phyloP scores from a whole-genome alignment of 2,329 filamentous ascomycete genomes.

The Amauroascus verrucosus region DNA sequence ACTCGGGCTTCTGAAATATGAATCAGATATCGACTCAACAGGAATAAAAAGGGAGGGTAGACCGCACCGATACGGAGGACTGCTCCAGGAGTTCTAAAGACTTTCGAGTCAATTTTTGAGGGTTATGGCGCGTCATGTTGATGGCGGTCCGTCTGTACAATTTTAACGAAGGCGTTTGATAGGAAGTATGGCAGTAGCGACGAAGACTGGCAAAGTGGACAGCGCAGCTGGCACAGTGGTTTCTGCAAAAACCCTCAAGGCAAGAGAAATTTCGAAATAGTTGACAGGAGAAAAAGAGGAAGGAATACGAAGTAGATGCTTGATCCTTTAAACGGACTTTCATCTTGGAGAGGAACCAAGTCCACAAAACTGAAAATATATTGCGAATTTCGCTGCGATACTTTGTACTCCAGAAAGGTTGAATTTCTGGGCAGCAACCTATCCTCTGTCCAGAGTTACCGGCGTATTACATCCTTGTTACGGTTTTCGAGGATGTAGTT shows the following conservation, averaged over 20 bases:
- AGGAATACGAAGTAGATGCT: neutral
- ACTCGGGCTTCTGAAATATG: neutral
- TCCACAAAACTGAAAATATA: neutral
- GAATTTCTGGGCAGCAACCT: neutral
- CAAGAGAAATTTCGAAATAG: neutral
- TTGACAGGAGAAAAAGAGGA: neutral
- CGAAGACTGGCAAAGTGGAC: neutral
- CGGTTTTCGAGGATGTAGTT: neutral
- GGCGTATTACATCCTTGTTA: neutral
- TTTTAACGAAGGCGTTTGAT: neutral
- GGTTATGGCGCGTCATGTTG: neutral
- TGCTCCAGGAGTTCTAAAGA: slow-evolving; percentile 1
- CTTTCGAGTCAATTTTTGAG: neutral
- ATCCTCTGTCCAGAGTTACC: neutral
- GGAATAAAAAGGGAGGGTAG: neutral
- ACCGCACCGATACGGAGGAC: neutral
- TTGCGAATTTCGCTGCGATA: neutral
- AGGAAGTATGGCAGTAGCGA: neutral
- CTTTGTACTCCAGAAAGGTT: too few relatives aligned
- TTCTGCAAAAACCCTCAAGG: neutral
- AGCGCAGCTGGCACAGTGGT: neutral
- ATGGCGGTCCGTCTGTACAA: neutral
- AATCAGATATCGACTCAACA: neutral
- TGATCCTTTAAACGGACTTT: neutral
- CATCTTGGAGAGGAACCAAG: neutral